Evolutionary conservation across 2,329 filamentous ascomycete species (phyloP).

Genomic region (Hyphodiscus sp.): DNA sequence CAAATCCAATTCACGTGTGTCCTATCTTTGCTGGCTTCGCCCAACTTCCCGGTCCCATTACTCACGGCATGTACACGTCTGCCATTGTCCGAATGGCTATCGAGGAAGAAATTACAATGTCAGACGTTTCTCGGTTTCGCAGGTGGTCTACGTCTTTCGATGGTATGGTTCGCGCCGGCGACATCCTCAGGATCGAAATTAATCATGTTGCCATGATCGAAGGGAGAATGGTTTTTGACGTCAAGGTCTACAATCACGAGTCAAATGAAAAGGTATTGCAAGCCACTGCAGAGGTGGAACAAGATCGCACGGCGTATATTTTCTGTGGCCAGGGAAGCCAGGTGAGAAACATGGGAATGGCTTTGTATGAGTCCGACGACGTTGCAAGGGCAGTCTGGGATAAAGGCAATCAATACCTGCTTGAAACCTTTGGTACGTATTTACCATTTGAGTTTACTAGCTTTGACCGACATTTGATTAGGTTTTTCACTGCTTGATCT

Average conservation of each 20-base stretch:
- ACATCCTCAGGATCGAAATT: slow-evolving; percentile 28
- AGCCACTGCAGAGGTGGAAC: slow-evolving; percentile 28
- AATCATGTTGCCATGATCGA: slow-evolving; percentile 31
- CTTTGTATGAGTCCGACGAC: slow-evolving; percentile 31
- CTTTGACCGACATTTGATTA: slow-evolving; percentile 5
- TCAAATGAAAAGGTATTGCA: slow-evolving; percentile 33
- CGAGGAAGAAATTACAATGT: slow-evolving; percentile 6
- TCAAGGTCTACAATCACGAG: slow-evolving; percentile 28
- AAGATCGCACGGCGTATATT: slow-evolving; percentile 30
- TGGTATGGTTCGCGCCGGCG: slow-evolving; percentile 31
- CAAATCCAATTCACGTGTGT: slow-evolving; percentile 37
- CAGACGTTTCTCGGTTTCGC: not conserved
- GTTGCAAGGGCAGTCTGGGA: slow-evolving; percentile 33
- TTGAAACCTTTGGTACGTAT: slow-evolving; percentile 28
- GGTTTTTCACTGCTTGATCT: slow-evolving; percentile 32
- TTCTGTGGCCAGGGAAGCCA: slow-evolving; percentile 39
- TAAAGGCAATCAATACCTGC: slow-evolving; percentile 30
- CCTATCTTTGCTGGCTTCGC: slow-evolving; percentile 31
- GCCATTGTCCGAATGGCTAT: slow-evolving; percentile 25
- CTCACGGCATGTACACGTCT: slow-evolving; percentile 36
- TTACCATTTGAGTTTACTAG: not conserved
- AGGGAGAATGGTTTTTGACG: slow-evolving; percentile 30
- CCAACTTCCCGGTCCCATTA: slow-evolving; percentile 33
- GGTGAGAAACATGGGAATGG: slow-evolving; percentile 36
- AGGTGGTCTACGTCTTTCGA: not conserved